Conservation (phyloP, 2,329 filamentous ascomycete genomes). For the Bipolaris gigantea region DNA sequence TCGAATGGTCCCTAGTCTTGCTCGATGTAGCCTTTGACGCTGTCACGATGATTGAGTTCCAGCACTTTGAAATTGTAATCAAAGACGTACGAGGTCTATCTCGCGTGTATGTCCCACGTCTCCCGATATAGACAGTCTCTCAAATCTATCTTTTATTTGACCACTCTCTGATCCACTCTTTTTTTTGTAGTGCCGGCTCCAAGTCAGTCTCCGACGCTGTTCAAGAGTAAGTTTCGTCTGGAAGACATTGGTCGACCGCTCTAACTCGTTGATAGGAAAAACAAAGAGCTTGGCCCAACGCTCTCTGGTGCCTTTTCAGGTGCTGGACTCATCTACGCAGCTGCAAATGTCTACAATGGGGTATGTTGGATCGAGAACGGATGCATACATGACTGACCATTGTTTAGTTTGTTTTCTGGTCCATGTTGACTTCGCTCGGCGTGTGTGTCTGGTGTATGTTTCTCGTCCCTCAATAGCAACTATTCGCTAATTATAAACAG, state of each 20-base stretch:
- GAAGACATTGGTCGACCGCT: not conserved
- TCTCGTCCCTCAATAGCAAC: not conserved
- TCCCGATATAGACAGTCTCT: conserved; percentile 75
- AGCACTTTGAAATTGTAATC: conserved; percentile 81
- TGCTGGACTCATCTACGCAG: conserved; percentile 74
- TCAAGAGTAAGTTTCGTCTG: conserved; percentile 62
- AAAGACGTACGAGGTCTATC: conserved; percentile 86
- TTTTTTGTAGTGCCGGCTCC: conserved; percentile 52
- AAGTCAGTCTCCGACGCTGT: conserved; percentile 48
- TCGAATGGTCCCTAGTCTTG: conserved; percentile 93
- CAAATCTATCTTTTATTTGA: conserved; percentile 42
- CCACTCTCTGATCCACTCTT: conserved; percentile 41
- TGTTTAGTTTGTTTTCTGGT: conserved; percentile 90
- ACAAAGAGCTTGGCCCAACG: conserved; percentile 70
- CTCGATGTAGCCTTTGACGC: conserved; percentile 97
- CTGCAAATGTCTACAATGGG: conserved; percentile 88
- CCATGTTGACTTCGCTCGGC: conserved; percentile 84
- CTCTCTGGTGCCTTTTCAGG: conserved; percentile 74
- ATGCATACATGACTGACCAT: conserved; percentile 7
- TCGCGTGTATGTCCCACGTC: conserved; percentile 98
- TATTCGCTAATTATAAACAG: conserved; percentile 48
- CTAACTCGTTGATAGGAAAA: conserved; percentile 62
- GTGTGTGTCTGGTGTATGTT: conserved; percentile 89
- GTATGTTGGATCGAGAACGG: conserved; percentile 55
- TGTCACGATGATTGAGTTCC: conserved; percentile 89